Evolutionary conservation across 2,329 filamentous ascomycete genomes (phyloP), one percentile per base, ranked within the genome.

Genomic region (Aspergillus arachidicola): DNA sequence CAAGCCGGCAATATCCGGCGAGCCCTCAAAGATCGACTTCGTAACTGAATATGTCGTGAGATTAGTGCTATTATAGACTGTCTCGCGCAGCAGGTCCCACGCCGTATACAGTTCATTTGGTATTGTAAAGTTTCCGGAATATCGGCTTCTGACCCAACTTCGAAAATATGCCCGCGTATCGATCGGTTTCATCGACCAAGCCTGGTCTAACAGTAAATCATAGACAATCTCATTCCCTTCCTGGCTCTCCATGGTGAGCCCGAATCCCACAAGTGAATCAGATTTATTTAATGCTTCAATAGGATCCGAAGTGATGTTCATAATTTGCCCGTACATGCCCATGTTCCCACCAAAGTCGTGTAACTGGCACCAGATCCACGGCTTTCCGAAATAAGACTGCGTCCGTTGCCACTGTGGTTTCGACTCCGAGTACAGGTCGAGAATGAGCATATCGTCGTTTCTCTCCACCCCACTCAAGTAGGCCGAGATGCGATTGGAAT

Each of bases 351-450:
- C 83, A 62, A 82, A 85, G 63, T 79, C 77, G 65, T 85, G 84
- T 7, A 86, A 71, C 66, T 85, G 75, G 66, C 83, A 85, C 84
- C 84, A 85, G 41, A 85, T 80, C 83, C 83, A 86, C 0, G 81
- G 80, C 66, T 84, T 84, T 21, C 83, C 83, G 62, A 79, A 81
- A 68, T 84, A 86, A 0, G 79, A 81, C 19, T 5, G n/a, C 1
- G 46, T 50, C 14, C 46, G 26, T 11, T 81, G 76, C 83, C 84
- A 86, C 62, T 85, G 80, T 0, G 84, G 84, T 10, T 76, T 68
- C 7, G 77, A 78, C 63, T 86, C 83, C 0, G 82, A 83, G 64
- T 80, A 84, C 2, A 85, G 75, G 63, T 86, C 84, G 3, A 86
- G 73, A 23, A 85, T 77, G 38, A 86, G 63, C 81, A 54, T 54